A percentile compares a stretch with the other conserved stretches of the same genome.
phyloP scores from a whole-genome alignment of 495 filamentous ascomycete genomes.

The Neurospora discreta region DNA sequence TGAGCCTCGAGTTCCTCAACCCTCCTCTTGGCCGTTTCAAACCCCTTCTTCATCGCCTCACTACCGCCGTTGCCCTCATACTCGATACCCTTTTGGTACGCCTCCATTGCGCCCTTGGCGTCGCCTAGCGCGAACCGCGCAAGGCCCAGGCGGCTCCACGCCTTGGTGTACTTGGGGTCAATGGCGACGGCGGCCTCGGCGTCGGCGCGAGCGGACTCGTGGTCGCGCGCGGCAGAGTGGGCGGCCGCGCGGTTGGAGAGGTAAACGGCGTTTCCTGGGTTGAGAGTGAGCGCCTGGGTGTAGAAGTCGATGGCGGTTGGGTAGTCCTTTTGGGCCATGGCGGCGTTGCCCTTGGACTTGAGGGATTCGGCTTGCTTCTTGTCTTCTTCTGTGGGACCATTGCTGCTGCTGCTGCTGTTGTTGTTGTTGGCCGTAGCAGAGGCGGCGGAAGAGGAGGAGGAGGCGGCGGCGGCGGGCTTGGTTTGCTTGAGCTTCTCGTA shows the following conservation, averaged over 20 bases:
- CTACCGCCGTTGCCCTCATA: slow-evolving; percentile 81
- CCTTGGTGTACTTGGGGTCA: slow-evolving; percentile 92
- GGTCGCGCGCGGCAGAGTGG: slow-evolving; percentile 67
- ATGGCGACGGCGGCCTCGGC: slow-evolving; percentile 76
- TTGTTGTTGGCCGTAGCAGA: not conserved
- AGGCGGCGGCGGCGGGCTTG: slow-evolving; percentile 5
- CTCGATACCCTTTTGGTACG: slow-evolving; percentile 87
- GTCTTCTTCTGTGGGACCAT: slow-evolving; percentile 37
- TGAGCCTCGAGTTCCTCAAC: slow-evolving; percentile 57
- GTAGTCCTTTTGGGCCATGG: slow-evolving; percentile 91
- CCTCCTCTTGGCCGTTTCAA: slow-evolving; percentile 76
- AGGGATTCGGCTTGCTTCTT: slow-evolving; percentile 66
- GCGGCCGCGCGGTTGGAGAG: slow-evolving; percentile 95
- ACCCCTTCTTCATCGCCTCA: slow-evolving; percentile 88
- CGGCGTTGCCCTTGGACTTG: slow-evolving; percentile 86
- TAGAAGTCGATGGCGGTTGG: slow-evolving; percentile 68
- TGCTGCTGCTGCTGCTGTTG: slow-evolving; percentile 5
- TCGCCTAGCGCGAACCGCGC: slow-evolving; percentile 86
- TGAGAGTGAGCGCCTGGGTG: slow-evolving; percentile 66
- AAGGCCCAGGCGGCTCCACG: slow-evolving; percentile 84
- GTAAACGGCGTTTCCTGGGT: slow-evolving; percentile 87
- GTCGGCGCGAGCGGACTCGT: slow-evolving; percentile 69
- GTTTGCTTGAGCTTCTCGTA: slow-evolving; percentile 81
- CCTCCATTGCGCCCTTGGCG: slow-evolving; percentile 83
- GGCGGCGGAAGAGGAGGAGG: slow-evolving; percentile 15